phyloP scores from a whole-genome alignment of 2,329 filamentous ascomycete genomes.

The Nemania sp. region DNA sequence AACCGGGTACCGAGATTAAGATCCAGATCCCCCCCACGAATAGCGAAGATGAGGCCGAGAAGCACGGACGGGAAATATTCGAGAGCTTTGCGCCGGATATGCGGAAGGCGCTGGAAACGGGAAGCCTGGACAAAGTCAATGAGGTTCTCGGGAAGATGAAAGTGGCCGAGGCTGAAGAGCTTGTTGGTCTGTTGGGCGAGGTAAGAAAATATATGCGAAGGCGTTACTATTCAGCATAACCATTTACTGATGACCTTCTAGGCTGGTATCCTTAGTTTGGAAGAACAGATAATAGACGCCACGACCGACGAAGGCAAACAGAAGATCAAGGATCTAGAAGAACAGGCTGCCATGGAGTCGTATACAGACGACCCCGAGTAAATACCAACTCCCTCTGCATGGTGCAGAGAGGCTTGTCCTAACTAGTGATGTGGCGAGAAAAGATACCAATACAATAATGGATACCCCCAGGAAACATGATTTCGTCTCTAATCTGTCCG shows the following conservation, averaged over 20 bases:
- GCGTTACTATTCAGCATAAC: neutral
- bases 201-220: slow-evolving; percentile 54
- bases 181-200: slow-evolving; percentile 83
- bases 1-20: slow-evolving; percentile 90
- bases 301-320: slow-evolving; percentile 88
- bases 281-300: slow-evolving; percentile 94
- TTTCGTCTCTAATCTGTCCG: neutral
- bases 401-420: slow-evolving; percentile 7
- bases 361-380: slow-evolving; percentile 59
- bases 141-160: slow-evolving; percentile 89
- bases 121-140: slow-evolving; percentile 89
- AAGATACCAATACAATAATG: neutral
- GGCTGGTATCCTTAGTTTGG: slow-evolving; percentile 89
- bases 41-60: slow-evolving; percentile 73
- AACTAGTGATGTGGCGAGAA: neutral
- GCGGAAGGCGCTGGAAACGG: slow-evolving; percentile 84
- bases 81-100: slow-evolving; percentile 86
- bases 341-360: slow-evolving; percentile 58
- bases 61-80: slow-evolving; percentile 79
- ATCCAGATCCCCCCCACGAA: slow-evolving; percentile 81
- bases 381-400: neutral
- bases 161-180: slow-evolving; percentile 86
- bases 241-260: slow-evolving; percentile 51
- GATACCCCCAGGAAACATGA: slow-evolving; percentile 11
- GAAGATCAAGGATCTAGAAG: slow-evolving; percentile 80